Evolutionary conservation across 176 grass and related monocot genomes (phyloP), one percentile per base, ranked within the genome.

Genomic region (Echinochloa phyllopogon): DNA sequence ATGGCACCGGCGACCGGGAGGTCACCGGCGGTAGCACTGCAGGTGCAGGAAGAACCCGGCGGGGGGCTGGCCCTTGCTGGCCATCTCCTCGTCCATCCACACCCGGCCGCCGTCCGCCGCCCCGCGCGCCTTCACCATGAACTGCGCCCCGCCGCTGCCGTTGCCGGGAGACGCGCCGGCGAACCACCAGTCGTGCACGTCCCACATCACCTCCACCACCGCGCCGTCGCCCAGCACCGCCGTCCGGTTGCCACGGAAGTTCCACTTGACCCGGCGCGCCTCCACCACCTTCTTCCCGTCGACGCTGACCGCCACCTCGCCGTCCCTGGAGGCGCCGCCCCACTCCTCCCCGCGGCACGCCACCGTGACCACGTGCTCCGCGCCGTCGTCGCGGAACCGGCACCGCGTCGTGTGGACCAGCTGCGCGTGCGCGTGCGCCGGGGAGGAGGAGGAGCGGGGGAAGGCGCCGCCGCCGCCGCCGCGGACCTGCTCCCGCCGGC

Each of bases 181-280:
- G 82, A 94, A 94, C 90, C 86, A 90, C 92, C 94, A 97, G 78
- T 92, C 92, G 90, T 93, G 92, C 44, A 97, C 93, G 64, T 97
- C 94, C 94, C 94, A 97, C 94, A 94, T 94, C 68, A 97, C 87
- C 85, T 97, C 94, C 25, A 97, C 83, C 8, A 92, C 88, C 8
- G 92, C 80, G 24, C 90, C 95, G 71, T 94, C 95, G 5, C 84
- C 77, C 4, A 93, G 88, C 27, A 94, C 87, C 3, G 76, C 87
- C 3, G 88, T 91, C 68, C 89, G 90, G 90, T 97, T 97, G 5
- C 92, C 90, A 29, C 92, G 80, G 79, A 97, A 97, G 69, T 94
- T 97, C 95, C 92, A 98, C 74, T 85, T 91, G 15, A 95, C 85
- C 20, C 87, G 65, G 67, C 82, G 80, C 74, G 92, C 90, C 47